Base-by-base conservation (phyloP, 306 rosid species). In the Trifolium pratense region DNA sequence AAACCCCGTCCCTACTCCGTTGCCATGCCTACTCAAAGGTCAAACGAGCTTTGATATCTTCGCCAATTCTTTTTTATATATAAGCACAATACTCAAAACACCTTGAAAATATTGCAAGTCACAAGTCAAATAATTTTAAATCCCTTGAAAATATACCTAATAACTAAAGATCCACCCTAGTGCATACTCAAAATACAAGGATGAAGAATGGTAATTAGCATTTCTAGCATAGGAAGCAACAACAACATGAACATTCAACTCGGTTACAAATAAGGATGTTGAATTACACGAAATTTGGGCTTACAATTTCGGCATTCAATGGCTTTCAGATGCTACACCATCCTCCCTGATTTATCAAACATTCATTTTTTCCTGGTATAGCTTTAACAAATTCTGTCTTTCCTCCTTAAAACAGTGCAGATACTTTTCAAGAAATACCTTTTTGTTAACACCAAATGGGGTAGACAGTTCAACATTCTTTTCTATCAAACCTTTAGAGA, bases 401-500 rank as follows among this genome's bases (percentile, higher is more conserved):
- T 60, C 34, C 69, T 37, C 51, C 52, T 37, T 10, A 64, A 39
- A 40, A 18, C 46, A 40, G 18, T 16, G 13, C 26, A 84, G 66
- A 60, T 78, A 81, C 70, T 37, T 78, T 21, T 56, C 5, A 34
- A 78, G 15, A 26, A 85, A 85, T 18, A 0, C 6, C 17, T 66
- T 21, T 17, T 81, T 81, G 11, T 11, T 56, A 56, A 56, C 34
- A 56, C 34, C 34, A 56, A 56, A 56, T 23, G 62, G 62, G 6
- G 62, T 56, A 5, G 34, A 56, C 36, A 56, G 23, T 23, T 56
- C 62, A 56, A 12, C 5, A 3, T 53, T n/a, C 48, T 72, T 60
- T 42, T 52, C 56, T 2, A 79, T 29, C 83, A 86, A 74, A 58
- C 88, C 88, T 52, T 80, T 48, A 3, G 9, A 48, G 20, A 48